phyloP scores from a whole-genome alignment of 129 eudicot genomes.

The Heracleum sosnowskyi region DNA sequence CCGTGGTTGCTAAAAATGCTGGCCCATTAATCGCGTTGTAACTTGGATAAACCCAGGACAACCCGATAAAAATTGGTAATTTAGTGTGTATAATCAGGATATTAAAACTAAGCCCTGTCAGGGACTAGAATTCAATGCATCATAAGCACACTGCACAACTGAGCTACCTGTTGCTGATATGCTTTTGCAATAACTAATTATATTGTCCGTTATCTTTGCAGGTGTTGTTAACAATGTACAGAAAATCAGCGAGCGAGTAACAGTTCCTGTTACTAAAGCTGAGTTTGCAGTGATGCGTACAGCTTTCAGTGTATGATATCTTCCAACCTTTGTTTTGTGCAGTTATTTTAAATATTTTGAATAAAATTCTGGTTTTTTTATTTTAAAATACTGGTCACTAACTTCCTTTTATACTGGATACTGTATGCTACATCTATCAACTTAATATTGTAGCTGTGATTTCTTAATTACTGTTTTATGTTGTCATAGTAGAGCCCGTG shows the following conservation, averaged over 20 bases:
- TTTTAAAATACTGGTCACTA: not conserved
- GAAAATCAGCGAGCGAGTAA: slow-evolving; percentile 56
- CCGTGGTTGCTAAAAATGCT: too few relatives aligned
- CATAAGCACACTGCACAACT: not conserved
- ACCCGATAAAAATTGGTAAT: not conserved
- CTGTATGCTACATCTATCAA: not conserved
- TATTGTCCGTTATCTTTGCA: slow-evolving; percentile 26
- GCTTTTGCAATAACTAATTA: not conserved
- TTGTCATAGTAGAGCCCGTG: not conserved
- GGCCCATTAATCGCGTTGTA: too few relatives aligned
- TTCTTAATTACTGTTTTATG: not conserved
- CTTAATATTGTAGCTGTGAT: not conserved
- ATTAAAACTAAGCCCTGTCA: not conserved
- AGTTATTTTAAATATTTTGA: not conserved
- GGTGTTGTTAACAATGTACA: slow-evolving; percentile 65
- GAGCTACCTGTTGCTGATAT: not conserved
- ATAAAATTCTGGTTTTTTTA: not conserved
- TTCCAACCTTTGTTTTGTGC: slow-evolving; percentile 10
- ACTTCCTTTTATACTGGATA: not conserved
- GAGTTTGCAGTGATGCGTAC: slow-evolving; percentile 88
- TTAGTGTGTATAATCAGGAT: not conserved
- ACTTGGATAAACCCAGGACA: too few relatives aligned
- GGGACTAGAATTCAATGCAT: not conserved
- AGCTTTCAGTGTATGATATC: slow-evolving; percentile 73
- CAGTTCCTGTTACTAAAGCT: slow-evolving; percentile 84